Base-by-base conservation (phyloP, 2,329 filamentous ascomycete species). In the Venturia oleaginea region DNA sequence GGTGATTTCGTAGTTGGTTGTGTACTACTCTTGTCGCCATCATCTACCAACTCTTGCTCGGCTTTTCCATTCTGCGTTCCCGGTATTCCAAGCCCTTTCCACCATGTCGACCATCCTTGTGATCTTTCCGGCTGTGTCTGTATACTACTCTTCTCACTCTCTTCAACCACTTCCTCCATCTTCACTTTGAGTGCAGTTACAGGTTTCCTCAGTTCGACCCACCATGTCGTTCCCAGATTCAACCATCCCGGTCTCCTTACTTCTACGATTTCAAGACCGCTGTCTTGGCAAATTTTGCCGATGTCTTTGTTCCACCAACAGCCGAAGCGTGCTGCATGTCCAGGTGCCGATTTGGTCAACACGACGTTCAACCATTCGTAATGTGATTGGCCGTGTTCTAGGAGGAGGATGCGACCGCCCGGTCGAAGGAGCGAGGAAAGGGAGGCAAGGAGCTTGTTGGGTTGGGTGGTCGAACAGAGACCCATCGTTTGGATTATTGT, bases 261-360 rank as follows among this genome's bases (percentile, higher is more conserved):
- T 19, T 72, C 68, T 13, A 80, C 77, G 3, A 82, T 73, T 65
- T 81, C 78, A 57, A 82, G 68, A 19, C 79, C 79, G 63, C 75
- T 78, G n/a, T 77, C 73, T 60, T 77, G 71, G 11, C 81, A 78
- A 64, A 82, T 76, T 64, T 72, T 73, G 8, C 76, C 79, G 67
- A 82, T 80, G 63, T 82, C 80, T 67, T 79, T 79, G 67, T 82
- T 81, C 76, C 77, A 81, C 79, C 79, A 82, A 68, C 80, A 82
- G 22, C 80, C 80, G 66, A 80, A 77, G 57, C 76, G 73, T 61
- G 80, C 76, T 1, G 80, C 80, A 67, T 81, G 80, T 65, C 74
- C 75, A 46, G 77, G 72, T 22, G 80, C 80, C 11, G 76, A 71
- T 63, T 74, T 75, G 68, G 81, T 79, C 62, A 82, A 70, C 42